Evolutionary conservation across 2,329 filamentous ascomycete genomes (phyloP).

Genomic region (Microcera coccophila): DNA sequence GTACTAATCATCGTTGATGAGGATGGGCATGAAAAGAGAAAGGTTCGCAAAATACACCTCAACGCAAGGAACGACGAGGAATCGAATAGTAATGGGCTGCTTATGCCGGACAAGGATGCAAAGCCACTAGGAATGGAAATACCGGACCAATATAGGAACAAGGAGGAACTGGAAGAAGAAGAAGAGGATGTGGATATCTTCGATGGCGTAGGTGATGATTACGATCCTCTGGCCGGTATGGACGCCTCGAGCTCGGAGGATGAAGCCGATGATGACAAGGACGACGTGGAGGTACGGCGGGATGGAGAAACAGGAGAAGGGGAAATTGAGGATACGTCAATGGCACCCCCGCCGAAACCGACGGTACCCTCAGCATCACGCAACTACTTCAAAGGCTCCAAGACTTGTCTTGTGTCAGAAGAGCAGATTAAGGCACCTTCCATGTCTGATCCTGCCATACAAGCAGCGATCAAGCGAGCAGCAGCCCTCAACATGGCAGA

Average conservation of each 20-base stretch:
- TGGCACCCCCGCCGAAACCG: conserved; percentile 47
- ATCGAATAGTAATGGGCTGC: conserved; percentile 40
- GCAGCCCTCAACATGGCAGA: conserved; percentile 56
- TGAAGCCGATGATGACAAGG: conserved; percentile 42
- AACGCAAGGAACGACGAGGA: conserved; percentile 35
- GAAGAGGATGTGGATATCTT: conserved; percentile 62
- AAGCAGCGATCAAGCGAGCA: conserved; percentile 83
- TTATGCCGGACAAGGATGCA: conserved; percentile 52
- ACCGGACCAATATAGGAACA: conserved; percentile 53
- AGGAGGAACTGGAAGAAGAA: conserved; percentile 46
- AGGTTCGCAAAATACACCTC: conserved; percentile 53
- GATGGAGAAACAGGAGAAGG: conserved; percentile 21
- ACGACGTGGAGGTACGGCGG: conserved; percentile 26
- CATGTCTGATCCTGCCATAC: conserved; percentile 70
- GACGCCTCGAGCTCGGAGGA: conserved; percentile 43
- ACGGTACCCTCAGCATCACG: conserved; percentile 38
- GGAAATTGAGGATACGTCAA: conserved; percentile 27
- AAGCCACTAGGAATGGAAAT: conserved; percentile 64
- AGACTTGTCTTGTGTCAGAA: conserved; percentile 51
- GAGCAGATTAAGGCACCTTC: conserved; percentile 50
- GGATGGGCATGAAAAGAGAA: conserved; percentile 62
- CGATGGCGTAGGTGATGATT: conserved; percentile 62
- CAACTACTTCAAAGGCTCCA: conserved; percentile 62
- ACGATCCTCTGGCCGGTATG: conserved; percentile 62
- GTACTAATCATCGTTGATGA: conserved; percentile 64